A percentile compares a stretch with the other conserved stretches of the same genome.
These are phyloP conservation scores for Mortierella polycephala DNA, from an alignment of 371 early-diverging fungal species.

Conservation along the genomic window DNA sequence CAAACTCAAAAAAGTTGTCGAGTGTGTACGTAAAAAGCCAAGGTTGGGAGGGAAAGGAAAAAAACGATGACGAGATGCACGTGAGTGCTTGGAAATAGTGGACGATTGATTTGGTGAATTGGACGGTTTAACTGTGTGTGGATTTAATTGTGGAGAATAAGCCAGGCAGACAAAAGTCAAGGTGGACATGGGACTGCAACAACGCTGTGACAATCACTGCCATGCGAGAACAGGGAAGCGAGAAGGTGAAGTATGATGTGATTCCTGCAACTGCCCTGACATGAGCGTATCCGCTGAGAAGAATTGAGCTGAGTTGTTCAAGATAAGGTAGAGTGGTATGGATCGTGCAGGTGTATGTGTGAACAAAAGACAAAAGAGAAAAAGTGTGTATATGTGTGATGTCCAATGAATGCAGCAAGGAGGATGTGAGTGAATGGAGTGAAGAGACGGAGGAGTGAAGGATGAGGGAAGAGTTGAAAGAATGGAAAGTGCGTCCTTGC, in stretches of 20 bases:
- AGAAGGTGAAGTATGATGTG: not conserved
- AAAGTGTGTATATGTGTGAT: not conserved
- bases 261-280: not conserved
- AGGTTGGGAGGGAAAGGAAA: not conserved
- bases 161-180: not conserved
- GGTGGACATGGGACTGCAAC: too few species aligned
- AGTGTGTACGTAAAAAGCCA: constrained; percentile 14
- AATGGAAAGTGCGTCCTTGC: not conserved
- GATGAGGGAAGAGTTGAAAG: not conserved
- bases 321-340: not conserved
- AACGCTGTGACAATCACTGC: too few species aligned
- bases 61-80: not conserved
- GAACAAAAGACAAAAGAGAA: not conserved
- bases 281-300: too few species aligned
- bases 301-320: not conserved
- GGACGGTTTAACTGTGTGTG: not conserved
- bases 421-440: not conserved
- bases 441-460: not conserved
- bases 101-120: not conserved
- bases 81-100: constrained; percentile 13
- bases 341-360: too few species aligned
- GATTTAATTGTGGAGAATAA: not conserved
- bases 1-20: constrained; percentile 8
- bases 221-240: not conserved
- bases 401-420: too few species aligned